Evolutionary conservation across 768 basidiomycete species (phyloP).

Genomic region (Amanita molliuscula): DNA sequence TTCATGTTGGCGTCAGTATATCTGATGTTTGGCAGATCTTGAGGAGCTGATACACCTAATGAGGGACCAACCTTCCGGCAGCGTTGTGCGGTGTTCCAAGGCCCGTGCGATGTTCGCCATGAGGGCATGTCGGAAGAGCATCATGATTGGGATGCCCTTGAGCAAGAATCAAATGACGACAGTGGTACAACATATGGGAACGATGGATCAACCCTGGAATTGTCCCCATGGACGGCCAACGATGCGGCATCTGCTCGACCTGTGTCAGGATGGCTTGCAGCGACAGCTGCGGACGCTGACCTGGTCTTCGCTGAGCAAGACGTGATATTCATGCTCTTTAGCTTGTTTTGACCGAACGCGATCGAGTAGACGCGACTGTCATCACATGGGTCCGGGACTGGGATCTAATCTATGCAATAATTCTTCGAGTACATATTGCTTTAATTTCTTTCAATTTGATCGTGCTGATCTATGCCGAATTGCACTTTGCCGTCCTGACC

Average conservation of each 20-base stretch:
- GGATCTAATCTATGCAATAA: no score
- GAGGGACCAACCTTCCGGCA: conserved; percentile 63
- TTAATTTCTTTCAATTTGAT: no score
- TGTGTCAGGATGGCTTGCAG: conserved; percentile 17
- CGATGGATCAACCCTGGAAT: conserved; percentile 80
- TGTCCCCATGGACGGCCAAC: conserved; percentile 84
- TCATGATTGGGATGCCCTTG: conserved; percentile 90
- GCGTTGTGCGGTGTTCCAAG: conserved; percentile 89
- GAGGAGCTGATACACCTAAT: conserved; percentile 88
- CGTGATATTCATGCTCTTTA: no score
- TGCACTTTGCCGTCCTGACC: no score
- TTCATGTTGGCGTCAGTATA: neutral
- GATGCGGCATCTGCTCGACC: conserved; percentile 65
- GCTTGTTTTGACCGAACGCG: no score
- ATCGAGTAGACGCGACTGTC: no score
- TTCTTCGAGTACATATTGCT: no score
- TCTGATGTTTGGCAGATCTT: conserved; percentile 44
- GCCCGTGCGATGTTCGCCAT: conserved; percentile 94
- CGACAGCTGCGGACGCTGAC: conserved; percentile 14
- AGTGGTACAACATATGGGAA: conserved; percentile 75
- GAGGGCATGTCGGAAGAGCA: conserved; percentile 91
- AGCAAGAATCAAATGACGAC: conserved; percentile 67
- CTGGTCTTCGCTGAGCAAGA: conserved; percentile 22
- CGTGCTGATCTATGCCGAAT: no score
- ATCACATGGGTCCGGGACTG: no score